Percentiles rank a stretch among this genome's conserved stretches.
Conservation (phyloP, 306 rosid species). For the Malus asiatica region DNA sequence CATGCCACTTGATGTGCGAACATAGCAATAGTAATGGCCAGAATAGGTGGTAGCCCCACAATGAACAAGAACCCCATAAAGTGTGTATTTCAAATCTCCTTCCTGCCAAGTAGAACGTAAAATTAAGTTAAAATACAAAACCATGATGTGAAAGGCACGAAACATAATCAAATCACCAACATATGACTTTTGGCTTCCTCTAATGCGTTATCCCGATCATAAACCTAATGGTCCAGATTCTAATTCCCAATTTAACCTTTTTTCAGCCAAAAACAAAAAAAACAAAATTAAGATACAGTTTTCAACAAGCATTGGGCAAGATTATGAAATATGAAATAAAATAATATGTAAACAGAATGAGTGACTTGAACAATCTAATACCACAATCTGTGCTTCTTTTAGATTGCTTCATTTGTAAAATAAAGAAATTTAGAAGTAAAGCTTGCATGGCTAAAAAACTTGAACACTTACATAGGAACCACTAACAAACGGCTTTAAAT, state of each 20-base stretch:
- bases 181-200: background rate
- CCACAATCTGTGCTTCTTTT: background rate
- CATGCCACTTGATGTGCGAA: conserved; percentile 84
- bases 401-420: background rate
- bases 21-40: conserved; percentile 89
- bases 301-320: background rate
- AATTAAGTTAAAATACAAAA: background rate
- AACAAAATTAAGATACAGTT: background rate
- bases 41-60: conserved; percentile 79
- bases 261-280: background rate
- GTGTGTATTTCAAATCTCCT: conserved; percentile 77
- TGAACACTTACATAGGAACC: conserved; percentile 55
- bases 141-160: background rate
- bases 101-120: conserved; percentile 39
- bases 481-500: conserved; percentile 81
- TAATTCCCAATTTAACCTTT: background rate
- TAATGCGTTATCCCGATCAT: background rate
- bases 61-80: conserved; percentile 92
- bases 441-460: background rate
- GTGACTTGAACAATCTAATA: background rate
- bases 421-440: background rate
- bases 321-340: background rate
- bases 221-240: background rate
- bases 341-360: background rate
- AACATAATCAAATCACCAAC: background rate